These are phyloP conservation scores for Penicillium arizonense DNA, from an alignment of 495 filamentous ascomycete species.

Conservation along the genomic window DNA sequence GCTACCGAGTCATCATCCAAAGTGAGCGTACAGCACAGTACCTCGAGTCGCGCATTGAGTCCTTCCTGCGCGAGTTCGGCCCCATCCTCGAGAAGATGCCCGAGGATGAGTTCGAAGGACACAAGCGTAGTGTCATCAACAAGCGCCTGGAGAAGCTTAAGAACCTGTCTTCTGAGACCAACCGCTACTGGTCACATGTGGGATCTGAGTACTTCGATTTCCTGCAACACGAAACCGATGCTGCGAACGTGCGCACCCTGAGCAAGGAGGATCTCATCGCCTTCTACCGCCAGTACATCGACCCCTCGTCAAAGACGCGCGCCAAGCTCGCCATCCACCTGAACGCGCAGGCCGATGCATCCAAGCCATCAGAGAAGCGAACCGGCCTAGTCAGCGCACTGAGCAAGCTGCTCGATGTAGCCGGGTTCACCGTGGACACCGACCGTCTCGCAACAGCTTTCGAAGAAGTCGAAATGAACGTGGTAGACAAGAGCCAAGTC, in stretches of 20 bases:
- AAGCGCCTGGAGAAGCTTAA: slow-evolving; percentile 90
- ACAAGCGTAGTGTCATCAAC: slow-evolving; percentile 87
- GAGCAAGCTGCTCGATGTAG: slow-evolving; percentile 49
- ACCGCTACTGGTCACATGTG: slow-evolving; percentile 81
- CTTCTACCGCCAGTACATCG: slow-evolving; percentile 77
- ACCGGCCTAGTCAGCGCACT: slow-evolving; percentile 49
- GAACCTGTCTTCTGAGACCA: slow-evolving; percentile 82
- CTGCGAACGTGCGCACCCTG: slow-evolving; percentile 66
- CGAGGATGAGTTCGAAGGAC: slow-evolving; percentile 81
- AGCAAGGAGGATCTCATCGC: slow-evolving; percentile 75
- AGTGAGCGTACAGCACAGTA: slow-evolving; percentile 83
- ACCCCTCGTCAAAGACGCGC: slow-evolving; percentile 67
- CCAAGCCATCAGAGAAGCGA: slow-evolving; percentile 50
- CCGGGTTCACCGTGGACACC: slow-evolving; percentile 45
- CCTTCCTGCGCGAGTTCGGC: slow-evolving; percentile 68
- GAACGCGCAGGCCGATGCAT: slow-evolving; percentile 46
- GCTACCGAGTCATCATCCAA: slow-evolving; percentile 90
- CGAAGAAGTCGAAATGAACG: slow-evolving; percentile 43
- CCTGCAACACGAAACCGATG: slow-evolving; percentile 74
- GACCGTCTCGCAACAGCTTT: slow-evolving; percentile 45
- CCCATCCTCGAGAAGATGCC: slow-evolving; percentile 70
- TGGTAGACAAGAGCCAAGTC: slow-evolving; percentile 42
- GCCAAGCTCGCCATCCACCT: slow-evolving; percentile 84
- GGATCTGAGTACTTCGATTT: slow-evolving; percentile 88
- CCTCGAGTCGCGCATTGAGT: slow-evolving; percentile 82